Base-by-base conservation (phyloP, 1,284 basidiomycete genomes). In the Rhodotorula sp. region DNA sequence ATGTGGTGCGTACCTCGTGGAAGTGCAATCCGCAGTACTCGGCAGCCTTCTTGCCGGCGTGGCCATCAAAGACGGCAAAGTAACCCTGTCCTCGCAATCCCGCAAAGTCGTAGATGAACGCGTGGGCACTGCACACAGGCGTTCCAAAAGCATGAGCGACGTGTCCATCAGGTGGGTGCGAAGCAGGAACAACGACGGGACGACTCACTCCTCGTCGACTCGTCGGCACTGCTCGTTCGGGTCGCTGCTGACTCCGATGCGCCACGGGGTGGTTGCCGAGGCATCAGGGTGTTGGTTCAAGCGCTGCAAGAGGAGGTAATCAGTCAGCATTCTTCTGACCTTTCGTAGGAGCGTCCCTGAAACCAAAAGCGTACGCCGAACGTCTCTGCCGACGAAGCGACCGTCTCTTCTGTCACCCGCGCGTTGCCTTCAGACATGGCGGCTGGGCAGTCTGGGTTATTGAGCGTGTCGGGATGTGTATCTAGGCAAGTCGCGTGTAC, bases 1-100 rank as follows among this genome's bases (percentile, higher is more conserved):
- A 30, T 4, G 14, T 3, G 14, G 88, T 82, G 42, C 85, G 76
- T 79, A 92, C 92, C 84, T 95, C 87, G 80, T 98, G 94, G 82
- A 99, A 98, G 82, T 99, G 89, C 76, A 87, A 85, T 30, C 95
- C 95, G 82, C 96, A 99, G 95, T 95, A 99, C 80, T 99, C 96
- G 24, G 96, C 96, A 37, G 95, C 93, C 79, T 97, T 91, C 80
- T 97, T 98, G 30, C 96, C 96, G 0, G 96, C 96, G 79, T 99
- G 96, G 4, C 96, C 96, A 78, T 99, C 96, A 79, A 99, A 99
- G 59, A 99, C 89, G 15, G 94, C 94, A 80, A 97, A 98, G 84
- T 96, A 98, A 12, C 93, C 95, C 80, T 99, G 96, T 0, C 96
- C 95, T 60, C 88, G 87, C 22, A 99, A 85, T 46, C 88, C 87